Evolutionary conservation across 345 rosid genomes (phyloP), one percentile per base, ranked within the genome.

Genomic region (Cardamine occulta): DNA sequence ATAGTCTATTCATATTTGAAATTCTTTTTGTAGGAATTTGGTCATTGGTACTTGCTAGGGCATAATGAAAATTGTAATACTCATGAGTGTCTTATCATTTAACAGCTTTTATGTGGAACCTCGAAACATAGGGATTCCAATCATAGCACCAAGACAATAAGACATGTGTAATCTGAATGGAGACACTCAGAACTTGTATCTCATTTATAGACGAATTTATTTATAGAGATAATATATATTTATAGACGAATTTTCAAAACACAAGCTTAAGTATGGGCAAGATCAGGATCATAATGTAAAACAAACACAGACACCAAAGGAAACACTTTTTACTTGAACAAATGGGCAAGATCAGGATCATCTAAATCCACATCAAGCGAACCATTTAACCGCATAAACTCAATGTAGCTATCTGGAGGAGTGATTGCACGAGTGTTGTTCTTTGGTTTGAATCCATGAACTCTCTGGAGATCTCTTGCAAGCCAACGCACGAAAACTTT

Each of bases 271-370:
- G 65, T 44, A 65, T 31, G 57, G 4, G 57, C n/a, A n/a, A n/a
- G n/a, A n/a, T n/a, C n/a, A n/a, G n/a, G n/a, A n/a, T n/a, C n/a
- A n/a, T n/a, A n/a, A 67, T 53, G 32, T 18, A 19, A 10, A 63
- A 63, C 59, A 64, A 18, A 64, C 35, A 37, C 40, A 72, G 35
- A 66, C 63, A 51, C n/a, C 68, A 72, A 34, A 34, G 9, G 23
- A 19, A 19, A 29, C 10, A n/a, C 1, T 11, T 3, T 48, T 78
- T 72, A 80, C 75, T 76, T 84, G 74, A 88, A 82, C 83, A 93
- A 39, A 81, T 90, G 93, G 31, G 87, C 85, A 5, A 90, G 81
- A 78, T 87, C 90, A 58, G 93, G 96, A 77, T 93, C 96, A 62
- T 93, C 85, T 82, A 88, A 73, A 79, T 83, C 85, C 69, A 87